phyloP scores from a whole-genome alignment of 2,329 filamentous ascomycete genomes.

The Pseudopyrenochaeta lycopersici region DNA sequence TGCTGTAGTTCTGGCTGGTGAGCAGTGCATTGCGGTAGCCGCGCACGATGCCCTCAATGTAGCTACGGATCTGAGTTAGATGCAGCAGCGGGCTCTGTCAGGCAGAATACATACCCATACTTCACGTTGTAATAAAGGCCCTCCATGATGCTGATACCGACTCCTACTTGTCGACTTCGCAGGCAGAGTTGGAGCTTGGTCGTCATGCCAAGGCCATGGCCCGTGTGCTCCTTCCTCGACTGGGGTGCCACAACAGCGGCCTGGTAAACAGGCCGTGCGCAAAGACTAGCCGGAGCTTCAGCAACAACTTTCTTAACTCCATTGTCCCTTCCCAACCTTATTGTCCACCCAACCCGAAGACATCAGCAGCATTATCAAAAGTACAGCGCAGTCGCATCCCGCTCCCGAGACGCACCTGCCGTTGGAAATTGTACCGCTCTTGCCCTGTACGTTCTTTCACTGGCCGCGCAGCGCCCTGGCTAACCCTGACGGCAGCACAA shows the following conservation, averaged over 20 bases:
- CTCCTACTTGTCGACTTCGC: constrained; percentile 12
- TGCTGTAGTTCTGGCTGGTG: constrained; percentile 89
- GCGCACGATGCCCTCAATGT: constrained; percentile 95
- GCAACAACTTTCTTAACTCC: constrained; percentile 27
- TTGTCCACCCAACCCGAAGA: neutral
- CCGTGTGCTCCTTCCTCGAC: constrained; percentile 20
- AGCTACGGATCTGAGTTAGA: constrained; percentile 64
- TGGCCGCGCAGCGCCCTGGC: constrained; percentile 20
- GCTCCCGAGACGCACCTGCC: constrained; percentile 4
- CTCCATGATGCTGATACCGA: constrained; percentile 70
- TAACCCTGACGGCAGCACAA: constrained; percentile 22
- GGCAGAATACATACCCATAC: constrained; percentile 72
- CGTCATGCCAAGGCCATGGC: constrained; percentile 31
- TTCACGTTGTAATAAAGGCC: constrained; percentile 94
- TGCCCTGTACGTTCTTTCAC: constrained; percentile 17
- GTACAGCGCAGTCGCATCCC: constrained; percentile 11
- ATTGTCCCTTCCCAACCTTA: constrained; percentile 16
- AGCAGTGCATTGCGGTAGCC: constrained; percentile 95
- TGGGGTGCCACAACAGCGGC: constrained; percentile 8
- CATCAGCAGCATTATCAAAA: constrained; percentile 6
- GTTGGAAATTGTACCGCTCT: constrained; percentile 10
- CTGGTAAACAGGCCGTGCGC: constrained; percentile 3
- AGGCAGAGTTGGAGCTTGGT: constrained; percentile 28
- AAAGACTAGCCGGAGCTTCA: constrained; percentile 12
- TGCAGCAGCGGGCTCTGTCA: neutral